phyloP scores from a whole-genome alignment of 768 basidiomycete genomes.

The Cystofilobasidium bisporidii region DNA sequence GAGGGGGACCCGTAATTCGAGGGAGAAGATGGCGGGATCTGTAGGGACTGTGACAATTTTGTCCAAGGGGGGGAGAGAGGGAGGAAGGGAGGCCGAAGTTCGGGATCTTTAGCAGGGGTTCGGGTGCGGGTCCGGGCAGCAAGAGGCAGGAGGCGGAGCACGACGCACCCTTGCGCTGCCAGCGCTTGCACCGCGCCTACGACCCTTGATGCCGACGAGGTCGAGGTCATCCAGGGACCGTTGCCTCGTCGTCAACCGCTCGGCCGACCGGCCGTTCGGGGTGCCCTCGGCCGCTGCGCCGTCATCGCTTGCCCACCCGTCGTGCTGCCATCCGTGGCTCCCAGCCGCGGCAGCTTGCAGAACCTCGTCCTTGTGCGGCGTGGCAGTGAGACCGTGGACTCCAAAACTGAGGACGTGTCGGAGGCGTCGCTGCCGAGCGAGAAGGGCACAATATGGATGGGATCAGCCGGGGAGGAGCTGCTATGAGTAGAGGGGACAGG shows the following conservation, averaged over 20 bases:
- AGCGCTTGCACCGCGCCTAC: neutral
- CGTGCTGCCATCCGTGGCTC: neutral
- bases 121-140: too few species aligned
- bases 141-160: neutral
- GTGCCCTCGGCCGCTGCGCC: neutral
- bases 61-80: neutral
- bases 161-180: conserved; percentile 2
- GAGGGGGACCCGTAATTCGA: neutral
- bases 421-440: conserved; percentile 11
- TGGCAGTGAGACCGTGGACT: conserved; percentile 20
- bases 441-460: too few species aligned
- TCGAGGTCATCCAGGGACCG: conserved; percentile 24
- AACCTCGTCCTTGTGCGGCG: conserved; percentile 27
- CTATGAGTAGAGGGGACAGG: too few species aligned
- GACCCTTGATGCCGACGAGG: neutral
- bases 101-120: too few species aligned
- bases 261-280: neutral
- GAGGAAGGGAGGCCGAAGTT: too few species aligned
- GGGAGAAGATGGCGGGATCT: neutral
- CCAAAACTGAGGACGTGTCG: conserved; percentile 18
- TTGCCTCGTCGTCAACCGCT: neutral
- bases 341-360: conserved; percentile 5
- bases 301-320: neutral
- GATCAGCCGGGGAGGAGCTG: too few species aligned
- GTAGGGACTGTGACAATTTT: neutral